phyloP scores from a whole-genome alignment of 352 stramenopile genomes.

The Phytopythium vexans region DNA sequence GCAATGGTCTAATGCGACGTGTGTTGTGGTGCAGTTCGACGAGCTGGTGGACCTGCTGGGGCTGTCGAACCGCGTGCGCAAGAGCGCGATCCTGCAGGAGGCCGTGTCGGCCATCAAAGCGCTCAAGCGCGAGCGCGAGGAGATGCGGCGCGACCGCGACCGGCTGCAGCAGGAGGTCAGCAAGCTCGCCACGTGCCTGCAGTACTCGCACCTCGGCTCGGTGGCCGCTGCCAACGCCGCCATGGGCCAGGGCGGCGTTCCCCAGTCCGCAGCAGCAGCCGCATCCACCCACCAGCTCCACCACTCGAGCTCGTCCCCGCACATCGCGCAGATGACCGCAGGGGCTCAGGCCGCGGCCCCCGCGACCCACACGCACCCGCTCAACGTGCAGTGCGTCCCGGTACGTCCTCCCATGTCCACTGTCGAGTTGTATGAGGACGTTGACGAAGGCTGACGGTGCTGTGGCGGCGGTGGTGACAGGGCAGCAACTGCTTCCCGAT shows the following conservation, averaged over 20 bases:
- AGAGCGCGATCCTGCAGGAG: slow-evolving; percentile 72
- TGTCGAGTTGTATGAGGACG: no score
- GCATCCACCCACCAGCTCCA: slow-evolving; percentile 13
- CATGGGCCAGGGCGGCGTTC: slow-evolving; percentile 26
- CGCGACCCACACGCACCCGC: slow-evolving; percentile 28
- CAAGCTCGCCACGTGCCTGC: slow-evolving; percentile 60
- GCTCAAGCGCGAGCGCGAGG: slow-evolving; percentile 57
- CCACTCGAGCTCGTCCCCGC: slow-evolving; percentile 20
- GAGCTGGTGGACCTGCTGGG: slow-evolving; percentile 63
- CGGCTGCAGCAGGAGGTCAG: slow-evolving; percentile 63
- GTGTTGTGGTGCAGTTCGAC: slow-evolving; percentile 47
- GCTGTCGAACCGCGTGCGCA: slow-evolving; percentile 71
- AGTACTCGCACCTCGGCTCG: slow-evolving; percentile 58
- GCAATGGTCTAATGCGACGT: neutral
- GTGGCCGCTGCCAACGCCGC: slow-evolving; percentile 43
- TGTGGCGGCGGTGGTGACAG: no score
- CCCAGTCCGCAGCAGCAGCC: slow-evolving; percentile 22
- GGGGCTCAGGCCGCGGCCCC: neutral
- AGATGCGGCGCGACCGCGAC: slow-evolving; percentile 55
- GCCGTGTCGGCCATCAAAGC: slow-evolving; percentile 62
- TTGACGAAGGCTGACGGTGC: no score
- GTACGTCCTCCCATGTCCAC: no score
- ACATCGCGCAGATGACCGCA: neutral
- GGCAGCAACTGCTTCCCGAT: slow-evolving; percentile 44
- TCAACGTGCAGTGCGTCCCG: slow-evolving; percentile 30